Percentiles rank a stretch among this genome's conserved stretches.
phyloP scores from a whole-genome alignment of 805 yeast genomes.

The Novakomyces olei region DNA sequence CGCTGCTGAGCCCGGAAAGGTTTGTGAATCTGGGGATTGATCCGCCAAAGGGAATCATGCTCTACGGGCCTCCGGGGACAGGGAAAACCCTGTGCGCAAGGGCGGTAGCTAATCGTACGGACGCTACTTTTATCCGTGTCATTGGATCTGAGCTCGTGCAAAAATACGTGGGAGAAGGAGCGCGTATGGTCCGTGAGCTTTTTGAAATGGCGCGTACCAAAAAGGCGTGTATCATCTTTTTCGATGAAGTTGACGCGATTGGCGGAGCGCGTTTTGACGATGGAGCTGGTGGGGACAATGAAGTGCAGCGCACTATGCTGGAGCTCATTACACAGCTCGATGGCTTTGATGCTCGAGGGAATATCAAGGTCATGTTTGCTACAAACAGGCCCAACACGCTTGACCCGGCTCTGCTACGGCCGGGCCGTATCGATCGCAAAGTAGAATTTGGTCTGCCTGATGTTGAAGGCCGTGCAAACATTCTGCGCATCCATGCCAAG shows the following conservation, averaged over 20 bases:
- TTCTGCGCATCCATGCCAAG: slow-evolving; percentile 89
- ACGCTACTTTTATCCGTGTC: slow-evolving; percentile 93
- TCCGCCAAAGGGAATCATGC: slow-evolving; percentile 92
- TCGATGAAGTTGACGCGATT: slow-evolving; percentile 96
- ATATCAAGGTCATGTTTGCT: slow-evolving; percentile 97
- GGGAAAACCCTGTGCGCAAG: slow-evolving; percentile 97
- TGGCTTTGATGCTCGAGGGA: slow-evolving; percentile 97
- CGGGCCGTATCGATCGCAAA: slow-evolving; percentile 97
- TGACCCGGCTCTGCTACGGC: slow-evolving; percentile 93
- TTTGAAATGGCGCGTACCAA: slow-evolving; percentile 98
- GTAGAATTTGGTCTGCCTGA: slow-evolving; percentile 95
- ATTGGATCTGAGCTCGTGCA: slow-evolving; percentile 97
- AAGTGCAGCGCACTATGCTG: slow-evolving; percentile 97
- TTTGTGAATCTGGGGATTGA: slow-evolving; percentile 93
- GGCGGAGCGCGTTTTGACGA: slow-evolving; percentile 99
- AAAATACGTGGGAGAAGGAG: slow-evolving; percentile 98
- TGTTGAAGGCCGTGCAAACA: slow-evolving; percentile 92
- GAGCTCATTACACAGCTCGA: slow-evolving; percentile 93
- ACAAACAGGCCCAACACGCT: slow-evolving; percentile 94
- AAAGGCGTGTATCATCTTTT: slow-evolving; percentile 92
- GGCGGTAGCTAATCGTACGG: slow-evolving; percentile 97
- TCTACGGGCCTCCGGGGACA: slow-evolving; percentile 97
- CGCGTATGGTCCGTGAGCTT: slow-evolving; percentile 95
- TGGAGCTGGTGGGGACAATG: slow-evolving; percentile 98
- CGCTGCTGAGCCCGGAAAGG: slow-evolving; percentile 70